phyloP scores from a whole-genome alignment of 768 basidiomycete genomes.

The Chalciporus piperatus region DNA sequence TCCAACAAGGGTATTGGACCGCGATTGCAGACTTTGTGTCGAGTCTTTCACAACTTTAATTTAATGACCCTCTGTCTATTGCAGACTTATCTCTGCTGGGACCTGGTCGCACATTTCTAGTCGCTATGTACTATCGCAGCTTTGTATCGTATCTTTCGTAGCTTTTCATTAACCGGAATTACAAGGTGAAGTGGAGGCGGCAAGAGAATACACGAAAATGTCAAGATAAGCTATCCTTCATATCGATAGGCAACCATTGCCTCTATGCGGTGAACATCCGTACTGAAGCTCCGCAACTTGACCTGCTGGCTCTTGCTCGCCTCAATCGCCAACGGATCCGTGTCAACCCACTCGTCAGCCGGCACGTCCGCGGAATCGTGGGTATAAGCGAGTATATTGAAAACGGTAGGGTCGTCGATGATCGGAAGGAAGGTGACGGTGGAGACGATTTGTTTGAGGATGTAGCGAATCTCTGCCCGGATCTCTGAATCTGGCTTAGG shows the following conservation, averaged over 20 bases:
- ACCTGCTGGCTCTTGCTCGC: constrained; percentile 91
- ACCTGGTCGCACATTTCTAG: neutral
- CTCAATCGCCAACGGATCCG: constrained; percentile 89
- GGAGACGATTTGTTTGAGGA: constrained; percentile 96
- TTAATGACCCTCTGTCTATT: neutral
- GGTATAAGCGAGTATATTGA: constrained; percentile 97
- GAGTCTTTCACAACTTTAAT: constrained; percentile 18
- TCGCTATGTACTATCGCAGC: neutral
- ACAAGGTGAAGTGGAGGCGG: constrained; percentile 3
- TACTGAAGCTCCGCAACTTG: constrained; percentile 94
- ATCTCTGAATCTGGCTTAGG: constrained; percentile 85
- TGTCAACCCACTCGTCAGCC: constrained; percentile 93
- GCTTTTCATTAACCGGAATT: neutral
- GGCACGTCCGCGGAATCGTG: constrained; percentile 90
- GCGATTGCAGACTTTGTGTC: constrained; percentile 49
- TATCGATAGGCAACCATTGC: constrained; percentile 98
- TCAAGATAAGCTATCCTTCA: constrained; percentile 52
- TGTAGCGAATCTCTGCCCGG: constrained; percentile 95
- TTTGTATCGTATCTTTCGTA: neutral
- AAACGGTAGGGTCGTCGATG: constrained; percentile 91
- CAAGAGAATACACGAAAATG: neutral
- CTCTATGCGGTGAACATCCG: constrained; percentile 96
- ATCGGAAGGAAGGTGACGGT: constrained; percentile 96
- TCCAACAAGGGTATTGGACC: constrained; percentile 53
- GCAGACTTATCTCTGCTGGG: neutral